These are phyloP conservation scores for Fusarium zealandicum DNA, from an alignment of 2,329 filamentous ascomycete genomes.

Conservation along the genomic window DNA sequence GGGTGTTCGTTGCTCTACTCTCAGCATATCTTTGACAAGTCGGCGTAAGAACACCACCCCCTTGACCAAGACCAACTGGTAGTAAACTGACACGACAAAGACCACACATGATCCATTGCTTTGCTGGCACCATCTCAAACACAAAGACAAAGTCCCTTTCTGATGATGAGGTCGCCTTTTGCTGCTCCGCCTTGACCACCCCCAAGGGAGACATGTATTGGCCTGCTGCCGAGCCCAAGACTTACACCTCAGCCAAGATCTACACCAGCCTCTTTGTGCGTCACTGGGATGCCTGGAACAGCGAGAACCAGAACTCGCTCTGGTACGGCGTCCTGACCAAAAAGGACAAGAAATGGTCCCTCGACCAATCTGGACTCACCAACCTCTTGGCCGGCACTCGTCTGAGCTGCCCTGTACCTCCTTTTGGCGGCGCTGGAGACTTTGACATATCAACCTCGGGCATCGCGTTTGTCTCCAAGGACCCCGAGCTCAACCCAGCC, in stretches of 20 bases:
- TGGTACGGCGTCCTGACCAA: slow-evolving; percentile 72
- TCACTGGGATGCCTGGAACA: slow-evolving; percentile 83
- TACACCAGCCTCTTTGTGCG: slow-evolving; percentile 80
- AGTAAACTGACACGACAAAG: slow-evolving; percentile 19
- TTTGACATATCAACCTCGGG: slow-evolving; percentile 75
- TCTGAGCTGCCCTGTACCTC: slow-evolving; percentile 73
- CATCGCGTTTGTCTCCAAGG: slow-evolving; percentile 77
- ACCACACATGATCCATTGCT: slow-evolving; percentile 54
- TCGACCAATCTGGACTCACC: slow-evolving; percentile 56
- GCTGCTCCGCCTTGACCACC: slow-evolving; percentile 69
- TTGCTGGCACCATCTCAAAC: slow-evolving; percentile 64
- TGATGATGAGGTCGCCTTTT: slow-evolving; percentile 60
- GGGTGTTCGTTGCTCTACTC: slow-evolving; percentile 57
- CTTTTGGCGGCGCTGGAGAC: slow-evolving; percentile 81
- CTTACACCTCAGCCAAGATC: slow-evolving; percentile 69
- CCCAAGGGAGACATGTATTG: slow-evolving; percentile 75
- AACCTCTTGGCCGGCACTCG: slow-evolving; percentile 69
- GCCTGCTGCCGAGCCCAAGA: slow-evolving; percentile 64
- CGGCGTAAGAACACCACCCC: slow-evolving; percentile 48
- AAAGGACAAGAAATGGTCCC: slow-evolving; percentile 49
- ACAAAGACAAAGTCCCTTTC: slow-evolving; percentile 63
- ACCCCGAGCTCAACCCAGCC: slow-evolving; percentile 73
- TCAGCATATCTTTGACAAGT: slow-evolving; percentile 44
- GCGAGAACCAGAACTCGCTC: slow-evolving; percentile 72
- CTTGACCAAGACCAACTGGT: not conserved